Conservation (phyloP, 169 alveolate species). For the Neospora caninum region DNA sequence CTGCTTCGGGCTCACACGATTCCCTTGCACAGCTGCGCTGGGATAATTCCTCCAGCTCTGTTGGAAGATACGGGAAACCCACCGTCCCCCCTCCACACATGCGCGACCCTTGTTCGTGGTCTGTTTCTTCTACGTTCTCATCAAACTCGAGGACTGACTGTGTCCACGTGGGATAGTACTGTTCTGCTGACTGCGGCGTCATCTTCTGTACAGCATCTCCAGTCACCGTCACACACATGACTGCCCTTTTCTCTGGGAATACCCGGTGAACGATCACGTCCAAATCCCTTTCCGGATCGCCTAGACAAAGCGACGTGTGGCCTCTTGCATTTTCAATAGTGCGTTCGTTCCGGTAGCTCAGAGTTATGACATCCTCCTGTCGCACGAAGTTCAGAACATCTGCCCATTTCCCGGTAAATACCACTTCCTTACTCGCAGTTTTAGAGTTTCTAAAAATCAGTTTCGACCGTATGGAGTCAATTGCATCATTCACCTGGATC, state of each 20-base stretch:
- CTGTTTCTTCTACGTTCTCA: neutral
- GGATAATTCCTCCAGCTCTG: neutral
- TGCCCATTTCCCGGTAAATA: constrained; percentile 7
- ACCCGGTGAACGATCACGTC: constrained; percentile 11
- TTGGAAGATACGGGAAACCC: neutral
- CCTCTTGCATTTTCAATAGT: neutral
- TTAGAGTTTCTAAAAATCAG: neutral
- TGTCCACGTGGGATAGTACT: neutral
- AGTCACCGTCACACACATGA: neutral
- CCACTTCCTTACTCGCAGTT: neutral
- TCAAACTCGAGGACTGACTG: neutral
- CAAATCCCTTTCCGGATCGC: neutral
- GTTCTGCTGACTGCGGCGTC: neutral
- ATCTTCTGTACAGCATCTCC: neutral
- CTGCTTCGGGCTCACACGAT: too few species aligned
- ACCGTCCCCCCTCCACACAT: neutral
- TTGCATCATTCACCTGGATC: neutral
- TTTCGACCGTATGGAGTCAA: neutral
- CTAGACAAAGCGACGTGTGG: neutral
- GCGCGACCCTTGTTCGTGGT: neutral
- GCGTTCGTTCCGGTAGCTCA: neutral
- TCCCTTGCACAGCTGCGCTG: neutral
- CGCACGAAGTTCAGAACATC: constrained; percentile 34
- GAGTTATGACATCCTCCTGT: constrained; percentile 8
- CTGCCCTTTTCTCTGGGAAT: neutral